phyloP scores from a whole-genome alignment of 2,329 filamentous ascomycete species.

The Pseudogymnoascus sp. region DNA sequence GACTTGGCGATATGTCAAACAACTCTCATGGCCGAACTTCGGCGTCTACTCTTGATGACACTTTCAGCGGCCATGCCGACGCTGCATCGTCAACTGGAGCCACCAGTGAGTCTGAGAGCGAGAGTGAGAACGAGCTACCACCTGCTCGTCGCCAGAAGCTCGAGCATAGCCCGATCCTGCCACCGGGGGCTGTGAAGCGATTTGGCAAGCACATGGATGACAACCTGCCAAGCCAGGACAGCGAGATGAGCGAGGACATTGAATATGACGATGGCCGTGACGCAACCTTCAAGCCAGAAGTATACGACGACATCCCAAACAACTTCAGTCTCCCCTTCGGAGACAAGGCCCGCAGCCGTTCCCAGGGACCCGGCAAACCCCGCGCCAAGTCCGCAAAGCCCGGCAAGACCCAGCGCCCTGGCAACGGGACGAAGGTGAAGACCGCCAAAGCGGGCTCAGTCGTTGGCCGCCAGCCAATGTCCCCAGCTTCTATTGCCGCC shows the following conservation, averaged over 20 bases:
- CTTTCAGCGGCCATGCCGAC: constrained; percentile 84
- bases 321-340: constrained; percentile 2
- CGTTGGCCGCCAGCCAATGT: constrained; percentile 44
- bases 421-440: constrained; percentile 40
- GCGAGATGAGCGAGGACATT: constrained; percentile 44
- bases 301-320: constrained; percentile 16
- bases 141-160: constrained; percentile 51
- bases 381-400: constrained; percentile 39
- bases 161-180: constrained; percentile 46
- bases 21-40: constrained; percentile 90
- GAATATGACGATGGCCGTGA: constrained; percentile 38
- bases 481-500: constrained; percentile 59
- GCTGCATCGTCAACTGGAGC: constrained; percentile 77
- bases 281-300: constrained; percentile 27
- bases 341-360: constrained; percentile 35
- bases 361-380: constrained; percentile 33
- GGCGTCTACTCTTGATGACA: constrained; percentile 87
- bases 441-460: constrained; percentile 27
- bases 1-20: constrained; percentile 87
- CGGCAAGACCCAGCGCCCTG: constrained; percentile 15
- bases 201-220: constrained; percentile 43
- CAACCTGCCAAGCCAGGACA: constrained; percentile 49
- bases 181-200: constrained; percentile 37
- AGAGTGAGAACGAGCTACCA: constrained; percentile 56
- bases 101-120: constrained; percentile 69